Evolutionary conservation across 2,329 filamentous ascomycete species (phyloP).

Genomic region (Penicillium verrucosum): DNA sequence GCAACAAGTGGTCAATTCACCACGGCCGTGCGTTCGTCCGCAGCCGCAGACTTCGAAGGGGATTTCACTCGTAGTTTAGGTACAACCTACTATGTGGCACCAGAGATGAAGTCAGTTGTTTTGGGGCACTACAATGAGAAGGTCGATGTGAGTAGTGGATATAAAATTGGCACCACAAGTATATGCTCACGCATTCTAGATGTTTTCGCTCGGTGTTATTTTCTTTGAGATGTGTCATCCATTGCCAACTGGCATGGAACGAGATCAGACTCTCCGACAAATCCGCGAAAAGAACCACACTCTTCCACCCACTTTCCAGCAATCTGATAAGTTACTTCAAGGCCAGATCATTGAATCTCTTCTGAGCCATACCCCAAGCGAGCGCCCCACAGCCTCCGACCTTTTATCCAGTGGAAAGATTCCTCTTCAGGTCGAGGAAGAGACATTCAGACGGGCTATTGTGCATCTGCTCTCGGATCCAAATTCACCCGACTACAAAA

Average conservation of each 20-base stretch:
- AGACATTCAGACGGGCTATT: constrained; percentile 79
- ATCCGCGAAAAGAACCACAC: constrained; percentile 65
- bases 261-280: constrained; percentile 62
- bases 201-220: constrained; percentile 96
- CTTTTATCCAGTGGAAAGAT: constrained; percentile 82
- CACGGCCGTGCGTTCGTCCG: constrained; percentile 39
- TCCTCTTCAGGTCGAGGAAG: constrained; percentile 87
- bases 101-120: constrained; percentile 76
- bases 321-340: constrained; percentile 65
- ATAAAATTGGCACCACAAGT: not conserved
- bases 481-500: constrained; percentile 81
- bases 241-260: constrained; percentile 61
- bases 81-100: constrained; percentile 89
- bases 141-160: constrained; percentile 65
- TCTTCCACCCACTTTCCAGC: constrained; percentile 70
- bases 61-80: constrained; percentile 57
- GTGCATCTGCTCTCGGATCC: constrained; percentile 72
- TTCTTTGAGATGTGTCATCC: constrained; percentile 94
- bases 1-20: constrained; percentile 76
- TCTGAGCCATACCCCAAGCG: constrained; percentile 75
- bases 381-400: constrained; percentile 77
- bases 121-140: constrained; percentile 83
- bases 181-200: constrained; percentile 45
- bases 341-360: constrained; percentile 75
- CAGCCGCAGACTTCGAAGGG: constrained; percentile 36